Percentiles rank a stretch among this genome's conserved stretches.
Conservation (phyloP, 2,329 filamentous ascomycete genomes). For the Thielaviopsis populi region DNA sequence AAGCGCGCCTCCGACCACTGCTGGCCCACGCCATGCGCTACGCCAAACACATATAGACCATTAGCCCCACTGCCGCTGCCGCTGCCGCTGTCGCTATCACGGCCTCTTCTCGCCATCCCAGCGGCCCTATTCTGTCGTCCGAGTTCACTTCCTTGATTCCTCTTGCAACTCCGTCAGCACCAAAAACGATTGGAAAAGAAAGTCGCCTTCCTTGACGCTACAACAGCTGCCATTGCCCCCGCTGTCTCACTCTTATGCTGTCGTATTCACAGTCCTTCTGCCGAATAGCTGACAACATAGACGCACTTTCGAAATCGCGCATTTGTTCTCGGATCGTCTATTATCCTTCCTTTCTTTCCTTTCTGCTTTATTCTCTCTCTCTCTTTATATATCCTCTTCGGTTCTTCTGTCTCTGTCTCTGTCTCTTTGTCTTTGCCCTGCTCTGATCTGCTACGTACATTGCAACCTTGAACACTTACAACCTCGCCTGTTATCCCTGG, state of each 20-base stretch:
- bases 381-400: slow-evolving; percentile 4
- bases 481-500: not conserved
- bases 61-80: not conserved
- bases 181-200: not conserved
- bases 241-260: slow-evolving; percentile 1
- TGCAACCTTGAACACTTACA: too few relatives aligned
- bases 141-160: not conserved
- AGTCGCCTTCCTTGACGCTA: not conserved
- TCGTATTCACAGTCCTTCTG: not conserved
- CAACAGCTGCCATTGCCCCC: not conserved
- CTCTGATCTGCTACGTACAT: too few relatives aligned
- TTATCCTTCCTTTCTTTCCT: slow-evolving; percentile 6
- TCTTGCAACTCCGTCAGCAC: not conserved
- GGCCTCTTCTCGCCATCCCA: not conserved
- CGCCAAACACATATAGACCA: not conserved
- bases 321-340: not conserved
- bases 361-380: slow-evolving; percentile 11
- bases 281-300: not conserved
- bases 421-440: too few relatives aligned
- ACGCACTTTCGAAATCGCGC: slow-evolving; percentile 1
- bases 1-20: not conserved
- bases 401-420: slow-evolving; percentile 9
- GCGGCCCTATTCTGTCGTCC: not conserved
- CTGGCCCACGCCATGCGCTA: not conserved
- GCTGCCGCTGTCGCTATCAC: not conserved